Evolutionary conservation across 805 yeast species (phyloP).

Genomic region (Danielia reshetovae): DNA sequence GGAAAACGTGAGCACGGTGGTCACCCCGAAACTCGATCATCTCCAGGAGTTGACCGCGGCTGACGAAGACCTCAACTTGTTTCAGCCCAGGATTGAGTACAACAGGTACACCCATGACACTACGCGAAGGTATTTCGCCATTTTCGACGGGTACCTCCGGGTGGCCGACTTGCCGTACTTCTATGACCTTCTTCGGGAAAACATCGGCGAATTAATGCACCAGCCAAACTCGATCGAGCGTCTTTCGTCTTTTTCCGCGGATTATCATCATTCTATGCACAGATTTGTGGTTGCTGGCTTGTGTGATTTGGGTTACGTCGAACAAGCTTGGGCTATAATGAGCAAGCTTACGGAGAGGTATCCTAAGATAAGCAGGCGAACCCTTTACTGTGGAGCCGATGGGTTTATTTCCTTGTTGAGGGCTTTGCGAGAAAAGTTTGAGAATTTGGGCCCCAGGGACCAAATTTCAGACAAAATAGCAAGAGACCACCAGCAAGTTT

Average conservation of each 20-base stretch:
- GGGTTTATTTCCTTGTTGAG: constrained; percentile 8
- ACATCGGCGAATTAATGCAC: constrained; percentile 7
- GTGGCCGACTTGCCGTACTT: constrained; percentile 33
- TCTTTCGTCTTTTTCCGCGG: constrained; percentile 16
- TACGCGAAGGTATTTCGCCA: constrained; percentile 22
- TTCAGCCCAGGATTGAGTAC: constrained; percentile 23
- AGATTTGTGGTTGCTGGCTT: constrained; percentile 25
- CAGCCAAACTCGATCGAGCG: constrained; percentile 14
- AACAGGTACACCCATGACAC: constrained; percentile 27
- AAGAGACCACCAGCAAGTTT: constrained; percentile 1
- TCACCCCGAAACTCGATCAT: not conserved
- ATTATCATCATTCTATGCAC: constrained; percentile 24
- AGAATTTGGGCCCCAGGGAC: not conserved
- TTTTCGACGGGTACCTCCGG: constrained; percentile 25
- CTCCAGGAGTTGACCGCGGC: constrained; percentile 3
- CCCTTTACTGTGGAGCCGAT: constrained; percentile 3
- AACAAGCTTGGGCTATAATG: constrained; percentile 25
- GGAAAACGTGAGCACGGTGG: constrained; percentile 6
- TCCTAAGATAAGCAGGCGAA: constrained; percentile 2
- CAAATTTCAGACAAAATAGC: not conserved
- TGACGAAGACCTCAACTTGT: constrained; percentile 7
- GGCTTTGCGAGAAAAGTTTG: constrained; percentile 3
- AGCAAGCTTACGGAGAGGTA: constrained; percentile 15
- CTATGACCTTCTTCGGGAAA: constrained; percentile 15
- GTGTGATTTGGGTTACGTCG: constrained; percentile 21